Conservation (phyloP, 164 flowering plant species). For the Stephania yunnanensis region DNA sequence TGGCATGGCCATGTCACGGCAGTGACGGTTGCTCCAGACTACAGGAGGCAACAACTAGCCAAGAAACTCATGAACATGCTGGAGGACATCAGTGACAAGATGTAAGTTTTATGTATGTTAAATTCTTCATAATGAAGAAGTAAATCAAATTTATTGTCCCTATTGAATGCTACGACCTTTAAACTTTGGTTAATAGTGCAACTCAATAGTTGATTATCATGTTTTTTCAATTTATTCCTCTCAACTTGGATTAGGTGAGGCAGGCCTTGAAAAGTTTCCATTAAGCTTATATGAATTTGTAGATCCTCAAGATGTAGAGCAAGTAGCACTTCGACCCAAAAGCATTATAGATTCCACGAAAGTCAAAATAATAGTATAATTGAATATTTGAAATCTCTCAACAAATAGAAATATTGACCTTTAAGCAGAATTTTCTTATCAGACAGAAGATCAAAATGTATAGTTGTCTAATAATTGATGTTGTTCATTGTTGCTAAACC, state of each 20-base stretch:
- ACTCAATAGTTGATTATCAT: no score
- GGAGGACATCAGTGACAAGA: conserved; percentile 84
- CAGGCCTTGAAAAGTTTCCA: no score
- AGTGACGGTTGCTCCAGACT: conserved; percentile 86
- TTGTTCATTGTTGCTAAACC: background rate
- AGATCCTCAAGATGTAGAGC: no score
- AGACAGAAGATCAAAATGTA: background rate
- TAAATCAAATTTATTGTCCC: background rate
- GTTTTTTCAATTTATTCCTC: no score
- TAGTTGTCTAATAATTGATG: background rate
- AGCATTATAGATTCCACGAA: background rate
- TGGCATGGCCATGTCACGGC: conserved; percentile 99
- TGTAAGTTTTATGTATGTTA: conserved; percentile 40
- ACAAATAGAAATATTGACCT: no score
- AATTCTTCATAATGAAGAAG: background rate
- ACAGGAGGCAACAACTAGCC: conserved; percentile 83
- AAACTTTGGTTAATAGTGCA: no score
- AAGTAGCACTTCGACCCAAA: no score
- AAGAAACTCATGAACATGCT: conserved; percentile 90
- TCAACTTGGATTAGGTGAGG: background rate
- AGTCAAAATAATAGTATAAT: background rate
- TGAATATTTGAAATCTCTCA: background rate
- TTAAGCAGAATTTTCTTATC: no score
- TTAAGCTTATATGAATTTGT: no score
- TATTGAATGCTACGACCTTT: background rate